Evolutionary conservation across 2,329 filamentous ascomycete genomes (phyloP).

Genomic region (Apiospora hydei): DNA sequence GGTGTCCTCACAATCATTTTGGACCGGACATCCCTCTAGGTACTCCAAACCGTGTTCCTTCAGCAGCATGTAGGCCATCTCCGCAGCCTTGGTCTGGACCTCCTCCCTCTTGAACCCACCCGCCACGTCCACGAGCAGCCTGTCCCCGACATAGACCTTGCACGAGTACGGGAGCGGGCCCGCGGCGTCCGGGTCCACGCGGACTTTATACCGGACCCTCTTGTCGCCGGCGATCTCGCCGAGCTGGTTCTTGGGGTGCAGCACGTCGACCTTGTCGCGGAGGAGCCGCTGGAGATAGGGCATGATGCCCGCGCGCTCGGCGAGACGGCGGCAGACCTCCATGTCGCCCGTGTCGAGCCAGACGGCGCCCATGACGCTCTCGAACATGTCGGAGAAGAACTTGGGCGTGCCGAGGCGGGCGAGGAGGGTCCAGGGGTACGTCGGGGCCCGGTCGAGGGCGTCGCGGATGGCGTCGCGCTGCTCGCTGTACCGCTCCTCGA

Average conservation of each 20-base stretch:
- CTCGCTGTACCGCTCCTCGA: conserved; percentile 52
- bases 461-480: conserved; percentile 57
- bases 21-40: background rate
- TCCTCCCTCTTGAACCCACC: conserved; percentile 59
- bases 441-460: conserved; percentile 55
- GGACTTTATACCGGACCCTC: conserved; percentile 61
- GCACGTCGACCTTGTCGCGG: conserved; percentile 61
- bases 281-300: conserved; percentile 68
- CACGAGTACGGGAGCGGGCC: conserved; percentile 48
- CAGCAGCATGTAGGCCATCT: conserved; percentile 46
- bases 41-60: conserved; percentile 17
- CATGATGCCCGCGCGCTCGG: conserved; percentile 71
- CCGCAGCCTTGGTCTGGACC: conserved; percentile 62
- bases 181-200: conserved; percentile 34
- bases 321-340: conserved; percentile 63
- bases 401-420: conserved; percentile 72
- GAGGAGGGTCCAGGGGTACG: conserved; percentile 82
- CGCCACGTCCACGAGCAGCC: conserved; percentile 52
- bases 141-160: conserved; percentile 56
- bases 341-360: conserved; percentile 80
- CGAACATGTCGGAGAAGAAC: conserved; percentile 84
- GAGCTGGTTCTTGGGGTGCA: conserved; percentile 73
- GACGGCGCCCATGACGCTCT: conserved; percentile 80
- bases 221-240: conserved; percentile 59
- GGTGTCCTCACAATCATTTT: background rate